Evolutionary conservation across 345 rosid genomes (phyloP), one percentile per base, ranked within the genome.

Genomic region (Pugionium dolabratum): DNA sequence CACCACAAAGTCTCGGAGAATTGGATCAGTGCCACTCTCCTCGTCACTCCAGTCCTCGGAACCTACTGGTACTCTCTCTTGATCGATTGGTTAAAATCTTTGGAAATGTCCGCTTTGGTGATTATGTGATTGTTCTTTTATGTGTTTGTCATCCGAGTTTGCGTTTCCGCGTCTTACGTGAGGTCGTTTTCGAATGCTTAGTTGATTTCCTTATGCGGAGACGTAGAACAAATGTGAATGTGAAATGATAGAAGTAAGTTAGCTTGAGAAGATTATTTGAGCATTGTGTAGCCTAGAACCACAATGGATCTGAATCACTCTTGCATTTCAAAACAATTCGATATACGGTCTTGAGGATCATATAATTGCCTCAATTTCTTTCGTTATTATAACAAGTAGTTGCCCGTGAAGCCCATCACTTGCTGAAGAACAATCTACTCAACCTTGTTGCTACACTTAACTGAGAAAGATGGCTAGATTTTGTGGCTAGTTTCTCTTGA

Each of bases 1-100:
- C 81, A 78, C 40, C 97, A 90, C 80, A 90, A 90, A 82, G 80
- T 90, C 68, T 66, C 90, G 48, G 95, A 90, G 70, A 90, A 87
- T 66, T 90, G 97, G 97, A 75, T 86, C 86, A 83, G 79, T 75
- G 79, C 92, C 75, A 59, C 77, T 56, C 87, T 88, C 71, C 85
- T 90, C 56, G 78, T 88, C 45, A 42, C 72, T 28, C 97, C 97
- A 25, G 73, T 87, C 71, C 60, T 88, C 71, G 85, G 82, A 78
- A 74, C 79, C 63, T 86, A 84, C 73, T 1, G 84, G 95, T 90
- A 80, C 18, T n/a, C 33, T 55, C 30, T 53, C 26, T 43, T 33
- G 7, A 10, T 37, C 29, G 35, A 47, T 63, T 37, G 28, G n/a
- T 9, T 2, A 26, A 27, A 48, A 33, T 41, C 33, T 4, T 28